Percentiles rank a stretch among this genome's conserved stretches.
These are phyloP conservation scores for Kuraishia piskuri DNA, from an alignment of 805 yeast genomes.

Conservation along the genomic window DNA sequence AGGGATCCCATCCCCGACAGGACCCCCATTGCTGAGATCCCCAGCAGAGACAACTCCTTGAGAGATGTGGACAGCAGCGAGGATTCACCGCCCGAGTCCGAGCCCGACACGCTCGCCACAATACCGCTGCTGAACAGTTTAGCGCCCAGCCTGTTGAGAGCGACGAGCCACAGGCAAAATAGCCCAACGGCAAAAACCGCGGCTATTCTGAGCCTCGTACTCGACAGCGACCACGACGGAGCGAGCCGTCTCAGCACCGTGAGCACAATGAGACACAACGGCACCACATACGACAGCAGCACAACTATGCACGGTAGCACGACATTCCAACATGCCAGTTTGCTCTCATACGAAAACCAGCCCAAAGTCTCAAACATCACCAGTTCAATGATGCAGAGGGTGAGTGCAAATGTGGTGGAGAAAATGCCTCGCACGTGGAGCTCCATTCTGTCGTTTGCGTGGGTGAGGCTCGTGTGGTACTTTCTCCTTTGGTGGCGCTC, in stretches of 20 bases:
- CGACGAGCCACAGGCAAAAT: background rate
- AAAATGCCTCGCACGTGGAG: background rate
- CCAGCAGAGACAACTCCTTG: constrained; percentile 37
- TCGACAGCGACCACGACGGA: background rate
- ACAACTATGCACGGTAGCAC: constrained; percentile 30
- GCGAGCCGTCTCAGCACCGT: constrained; percentile 16
- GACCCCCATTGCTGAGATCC: constrained; percentile 40
- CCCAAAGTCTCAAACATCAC: constrained; percentile 20
- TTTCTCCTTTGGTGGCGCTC: background rate
- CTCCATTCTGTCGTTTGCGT: background rate
- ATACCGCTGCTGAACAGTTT: background rate
- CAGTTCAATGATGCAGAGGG: constrained; percentile 18
- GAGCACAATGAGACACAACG: constrained; percentile 28
- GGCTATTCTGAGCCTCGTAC: background rate
- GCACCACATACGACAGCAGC: constrained; percentile 32
- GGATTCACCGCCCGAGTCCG: too few relatives aligned
- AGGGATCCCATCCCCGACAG: constrained; percentile 45
- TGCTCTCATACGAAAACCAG: constrained; percentile 14
- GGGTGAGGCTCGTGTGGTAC: background rate
- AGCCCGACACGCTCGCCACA: background rate
- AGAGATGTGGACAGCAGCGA: constrained; percentile 18
- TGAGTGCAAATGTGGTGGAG: constrained; percentile 14
- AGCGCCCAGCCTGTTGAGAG: background rate
- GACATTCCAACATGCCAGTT: constrained; percentile 27
- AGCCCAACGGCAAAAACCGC: background rate